These are phyloP conservation scores for Candida coleopterorum DNA, from an alignment of 805 yeast genomes.

Conservation along the genomic window DNA sequence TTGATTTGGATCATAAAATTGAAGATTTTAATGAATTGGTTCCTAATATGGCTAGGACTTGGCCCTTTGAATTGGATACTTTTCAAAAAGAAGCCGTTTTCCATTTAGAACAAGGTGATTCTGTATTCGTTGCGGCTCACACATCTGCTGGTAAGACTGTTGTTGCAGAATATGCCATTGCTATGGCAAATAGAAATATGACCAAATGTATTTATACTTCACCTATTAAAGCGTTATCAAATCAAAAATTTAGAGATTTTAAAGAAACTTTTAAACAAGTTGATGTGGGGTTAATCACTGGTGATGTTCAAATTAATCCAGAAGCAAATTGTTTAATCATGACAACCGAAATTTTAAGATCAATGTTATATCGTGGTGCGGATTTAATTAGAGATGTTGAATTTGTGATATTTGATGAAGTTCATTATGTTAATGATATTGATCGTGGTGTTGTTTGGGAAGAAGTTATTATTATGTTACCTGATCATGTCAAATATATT, in stretches of 20 bases:
- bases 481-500: conserved; percentile 91
- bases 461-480: conserved; percentile 95
- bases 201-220: conserved; percentile 95
- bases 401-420: conserved; percentile 96
- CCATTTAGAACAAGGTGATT: conserved; percentile 95
- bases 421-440: conserved; percentile 94
- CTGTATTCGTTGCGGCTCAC: conserved; percentile 98
- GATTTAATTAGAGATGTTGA: conserved; percentile 95
- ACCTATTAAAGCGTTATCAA: conserved; percentile 87
- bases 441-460: conserved; percentile 99
- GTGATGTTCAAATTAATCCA: conserved; percentile 96
- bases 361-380: conserved; percentile 95
- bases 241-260: conserved; percentile 87
- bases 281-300: conserved; percentile 92
- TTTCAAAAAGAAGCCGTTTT: conserved; percentile 97
- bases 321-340: conserved; percentile 94
- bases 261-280: conserved; percentile 71
- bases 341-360: conserved; percentile 95
- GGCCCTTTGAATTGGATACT: conserved; percentile 93
- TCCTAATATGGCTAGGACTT: conserved; percentile 87
- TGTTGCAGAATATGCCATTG: conserved; percentile 97
- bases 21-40: conserved; percentile 83
- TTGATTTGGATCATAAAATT: conserved; percentile 77
- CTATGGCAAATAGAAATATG: conserved; percentile 94
- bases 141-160: conserved; percentile 99